A percentile compares a stretch with the other conserved stretches of the same genome.
Evolutionary conservation across 2,329 filamentous ascomycete species (phyloP).

Genomic region (Cordyceps tenuipes): DNA sequence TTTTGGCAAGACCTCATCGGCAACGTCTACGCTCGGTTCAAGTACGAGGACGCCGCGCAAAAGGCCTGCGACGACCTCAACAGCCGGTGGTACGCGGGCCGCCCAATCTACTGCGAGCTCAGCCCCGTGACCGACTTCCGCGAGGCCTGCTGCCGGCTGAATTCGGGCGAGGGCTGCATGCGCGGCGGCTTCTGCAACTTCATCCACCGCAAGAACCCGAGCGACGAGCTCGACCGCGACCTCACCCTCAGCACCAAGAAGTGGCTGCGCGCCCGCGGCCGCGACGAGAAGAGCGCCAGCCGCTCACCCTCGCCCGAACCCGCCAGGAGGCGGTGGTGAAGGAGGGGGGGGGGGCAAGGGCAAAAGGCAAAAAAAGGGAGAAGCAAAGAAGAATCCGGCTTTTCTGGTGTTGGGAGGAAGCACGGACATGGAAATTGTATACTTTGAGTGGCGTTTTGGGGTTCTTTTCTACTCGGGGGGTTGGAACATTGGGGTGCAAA

Average conservation of each 20-base stretch:
- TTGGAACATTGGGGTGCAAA: not conserved
- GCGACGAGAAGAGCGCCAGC: slow-evolving; percentile 73
- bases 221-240: slow-evolving; percentile 79
- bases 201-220: slow-evolving; percentile 94
- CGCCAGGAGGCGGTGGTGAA: slow-evolving; percentile 59
- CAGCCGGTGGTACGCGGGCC: slow-evolving; percentile 89
- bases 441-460: not conserved
- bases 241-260: slow-evolving; percentile 87
- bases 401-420: not conserved
- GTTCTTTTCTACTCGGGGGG: not conserved
- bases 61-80: slow-evolving; percentile 91
- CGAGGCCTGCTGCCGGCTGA: slow-evolving; percentile 92
- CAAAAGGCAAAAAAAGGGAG: not conserved
- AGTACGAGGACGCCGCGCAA: slow-evolving; percentile 96
- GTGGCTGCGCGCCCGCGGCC: slow-evolving; percentile 79
- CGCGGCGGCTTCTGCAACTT: slow-evolving; percentile 98
- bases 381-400: too few relatives aligned
- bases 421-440: not conserved
- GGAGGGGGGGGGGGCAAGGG: not conserved
- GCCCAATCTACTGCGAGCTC: slow-evolving; percentile 96
- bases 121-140: slow-evolving; percentile 96
- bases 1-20: slow-evolving; percentile 72
- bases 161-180: slow-evolving; percentile 90
- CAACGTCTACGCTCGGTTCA: slow-evolving; percentile 99
- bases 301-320: slow-evolving; percentile 84